phyloP scores from a whole-genome alignment of 208 protist species.

The Leishmania mexicana region DNA sequence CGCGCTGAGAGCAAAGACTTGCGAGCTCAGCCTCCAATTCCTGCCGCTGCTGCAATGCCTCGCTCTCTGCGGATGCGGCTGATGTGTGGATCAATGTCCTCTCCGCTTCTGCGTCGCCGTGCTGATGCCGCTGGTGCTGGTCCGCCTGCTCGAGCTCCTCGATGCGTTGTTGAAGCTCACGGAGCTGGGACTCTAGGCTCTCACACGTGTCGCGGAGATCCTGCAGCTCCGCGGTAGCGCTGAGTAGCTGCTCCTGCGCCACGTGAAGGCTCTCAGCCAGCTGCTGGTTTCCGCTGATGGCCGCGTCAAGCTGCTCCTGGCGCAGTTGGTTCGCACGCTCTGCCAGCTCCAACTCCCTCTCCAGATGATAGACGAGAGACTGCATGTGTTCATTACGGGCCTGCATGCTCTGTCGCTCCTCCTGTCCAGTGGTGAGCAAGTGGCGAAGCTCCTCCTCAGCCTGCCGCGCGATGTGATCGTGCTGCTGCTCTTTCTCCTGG shows the following conservation, averaged over 20 bases:
- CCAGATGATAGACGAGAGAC: constrained; percentile 18
- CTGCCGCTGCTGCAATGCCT: background rate
- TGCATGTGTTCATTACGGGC: constrained; percentile 22
- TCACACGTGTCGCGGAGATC: constrained; percentile 10
- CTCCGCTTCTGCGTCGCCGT: too few relatives aligned
- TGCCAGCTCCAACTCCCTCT: constrained; percentile 31
- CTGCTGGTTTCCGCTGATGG: constrained; percentile 1
- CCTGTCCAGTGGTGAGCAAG: background rate
- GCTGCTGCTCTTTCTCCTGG: background rate
- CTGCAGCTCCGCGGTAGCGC: background rate
- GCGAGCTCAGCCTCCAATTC: constrained; percentile 17
- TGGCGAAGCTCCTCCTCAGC: constrained; percentile 12
- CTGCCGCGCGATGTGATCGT: constrained; percentile 8
- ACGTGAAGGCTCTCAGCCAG: constrained; percentile 8
- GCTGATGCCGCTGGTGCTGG: constrained; percentile 1
- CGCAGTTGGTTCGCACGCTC: constrained; percentile 21
- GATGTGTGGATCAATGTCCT: background rate
- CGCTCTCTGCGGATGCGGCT: background rate
- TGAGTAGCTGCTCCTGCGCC: constrained; percentile 9
- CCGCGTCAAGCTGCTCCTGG: constrained; percentile 30
- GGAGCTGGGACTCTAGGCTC: constrained; percentile 5
- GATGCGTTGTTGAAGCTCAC: background rate
- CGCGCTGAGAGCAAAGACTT: constrained; percentile 10
- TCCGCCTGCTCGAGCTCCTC: constrained; percentile 6
- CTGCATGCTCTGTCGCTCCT: constrained; percentile 12